These are phyloP conservation scores for Huntiella omanensis DNA, from an alignment of 2,329 filamentous ascomycete species.

Conservation along the genomic window DNA sequence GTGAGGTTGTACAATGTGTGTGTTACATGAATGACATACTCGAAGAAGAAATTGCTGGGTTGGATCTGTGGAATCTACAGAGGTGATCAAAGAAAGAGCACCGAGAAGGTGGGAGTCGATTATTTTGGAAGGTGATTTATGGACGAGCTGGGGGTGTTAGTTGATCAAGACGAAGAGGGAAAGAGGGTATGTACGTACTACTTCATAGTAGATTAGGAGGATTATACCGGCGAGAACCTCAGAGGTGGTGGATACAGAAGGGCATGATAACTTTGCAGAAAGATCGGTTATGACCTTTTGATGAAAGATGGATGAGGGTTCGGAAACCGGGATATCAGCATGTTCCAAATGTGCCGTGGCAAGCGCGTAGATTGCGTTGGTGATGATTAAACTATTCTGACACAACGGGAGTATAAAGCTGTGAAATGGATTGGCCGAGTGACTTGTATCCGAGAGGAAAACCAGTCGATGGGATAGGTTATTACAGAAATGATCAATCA, in stretches of 20 bases:
- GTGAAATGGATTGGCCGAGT: conserved; percentile 34
- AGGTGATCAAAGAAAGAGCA: conserved; percentile 39
- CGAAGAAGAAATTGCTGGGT: conserved; percentile 40
- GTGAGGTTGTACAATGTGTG: not conserved
- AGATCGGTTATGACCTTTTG: conserved; percentile 36
- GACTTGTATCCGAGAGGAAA: conserved; percentile 38
- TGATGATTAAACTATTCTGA: conserved; percentile 37
- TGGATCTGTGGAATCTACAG: conserved; percentile 22
- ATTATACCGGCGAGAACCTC: conserved; percentile 43
- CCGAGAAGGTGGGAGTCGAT: conserved; percentile 43
- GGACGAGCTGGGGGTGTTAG: conserved; percentile 31
- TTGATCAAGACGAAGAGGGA: not conserved
- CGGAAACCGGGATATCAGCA: conserved; percentile 30
- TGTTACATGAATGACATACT: conserved; percentile 19
- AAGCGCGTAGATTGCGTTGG: conserved; percentile 70
- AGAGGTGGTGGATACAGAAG: not conserved
- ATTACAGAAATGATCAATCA: conserved; percentile 45
- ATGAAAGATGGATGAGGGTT: conserved; percentile 40
- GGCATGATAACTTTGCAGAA: too few relatives aligned
- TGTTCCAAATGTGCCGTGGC: conserved; percentile 70
- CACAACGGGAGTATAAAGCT: conserved; percentile 43
- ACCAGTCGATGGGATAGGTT: conserved; percentile 46
- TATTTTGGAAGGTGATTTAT: conserved; percentile 38
- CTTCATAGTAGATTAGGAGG: conserved; percentile 44
- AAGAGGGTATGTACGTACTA: conserved; percentile 24